These are phyloP conservation scores for Carex kokanica DNA, from an alignment of 176 grass and related monocot species.

Conservation along the genomic window DNA sequence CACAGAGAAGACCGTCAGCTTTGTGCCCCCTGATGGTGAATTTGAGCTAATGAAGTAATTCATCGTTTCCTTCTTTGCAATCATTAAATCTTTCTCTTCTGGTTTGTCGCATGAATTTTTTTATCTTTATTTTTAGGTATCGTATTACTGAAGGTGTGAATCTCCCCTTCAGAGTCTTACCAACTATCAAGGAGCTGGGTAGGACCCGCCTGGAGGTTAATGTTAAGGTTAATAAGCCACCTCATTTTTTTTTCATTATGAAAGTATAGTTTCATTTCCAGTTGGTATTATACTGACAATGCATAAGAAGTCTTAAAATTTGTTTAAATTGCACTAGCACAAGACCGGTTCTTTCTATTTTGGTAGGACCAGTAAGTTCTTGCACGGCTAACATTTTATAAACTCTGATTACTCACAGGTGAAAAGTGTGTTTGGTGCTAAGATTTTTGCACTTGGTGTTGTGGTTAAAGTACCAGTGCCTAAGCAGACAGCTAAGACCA, in stretches of 20 bases:
- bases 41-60: constrained; percentile 99
- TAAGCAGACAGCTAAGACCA: constrained; percentile 96
- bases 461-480: constrained; percentile 97
- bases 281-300: not conserved
- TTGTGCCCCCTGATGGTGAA: constrained; percentile 98
- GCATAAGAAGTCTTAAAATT: not conserved
- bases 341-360: not conserved
- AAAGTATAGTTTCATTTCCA: not conserved
- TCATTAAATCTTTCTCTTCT: not conserved
- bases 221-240: constrained; percentile 59
- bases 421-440: constrained; percentile 97
- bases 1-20: constrained; percentile 99
- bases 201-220: constrained; percentile 98
- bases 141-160: constrained; percentile 99
- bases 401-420: constrained; percentile 44
- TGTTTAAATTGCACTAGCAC: not conserved
- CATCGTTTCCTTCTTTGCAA: constrained; percentile 28
- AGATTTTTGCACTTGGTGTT: constrained; percentile 98
- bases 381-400: constrained; percentile 25
- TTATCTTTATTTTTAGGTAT: constrained; percentile 51
- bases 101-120: not conserved
- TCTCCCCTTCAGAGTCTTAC: constrained; percentile 94
- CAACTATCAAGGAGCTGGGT: constrained; percentile 95
- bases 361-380: constrained; percentile 8
- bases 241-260: not conserved